Percentiles rank a stretch among this genome's conserved stretches.
phyloP scores from a whole-genome alignment of 805 yeast species.

The Candida ovalis region DNA sequence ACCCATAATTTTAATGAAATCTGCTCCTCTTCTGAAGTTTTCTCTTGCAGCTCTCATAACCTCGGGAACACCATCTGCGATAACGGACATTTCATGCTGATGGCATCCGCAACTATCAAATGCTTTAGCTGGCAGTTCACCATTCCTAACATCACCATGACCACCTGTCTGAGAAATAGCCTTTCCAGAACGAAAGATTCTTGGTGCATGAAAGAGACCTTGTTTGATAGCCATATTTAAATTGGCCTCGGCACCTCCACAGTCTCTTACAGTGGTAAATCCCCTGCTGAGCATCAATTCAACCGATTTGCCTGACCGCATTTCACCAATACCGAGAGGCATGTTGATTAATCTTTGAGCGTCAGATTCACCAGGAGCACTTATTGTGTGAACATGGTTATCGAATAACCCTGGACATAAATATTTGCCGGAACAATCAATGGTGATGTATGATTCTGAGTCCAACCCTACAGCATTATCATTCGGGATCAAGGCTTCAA shows the following conservation, averaged over 20 bases:
- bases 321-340: constrained; percentile 20
- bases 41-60: constrained; percentile 26
- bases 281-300: constrained; percentile 25
- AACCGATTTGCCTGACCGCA: constrained; percentile 19
- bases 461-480: background rate
- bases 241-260: constrained; percentile 24
- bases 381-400: constrained; percentile 24
- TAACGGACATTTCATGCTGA: constrained; percentile 16
- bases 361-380: constrained; percentile 25
- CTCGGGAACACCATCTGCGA: constrained; percentile 27
- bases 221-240: constrained; percentile 24
- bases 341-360: constrained; percentile 16
- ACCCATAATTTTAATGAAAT: constrained; percentile 29
- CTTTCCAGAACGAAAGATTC: constrained; percentile 23
- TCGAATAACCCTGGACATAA: constrained; percentile 29
- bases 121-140: constrained; percentile 21
- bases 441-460: constrained; percentile 2
- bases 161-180: constrained; percentile 31
- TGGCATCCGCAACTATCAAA: constrained; percentile 26
- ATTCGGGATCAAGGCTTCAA: constrained; percentile 9
- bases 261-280: constrained; percentile 23
- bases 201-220: constrained; percentile 27
- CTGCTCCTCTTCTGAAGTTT: constrained; percentile 25
- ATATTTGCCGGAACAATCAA: constrained; percentile 26
- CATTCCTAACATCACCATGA: constrained; percentile 25